Evolutionary conservation across 2,329 filamentous ascomycete species (phyloP), one percentile per base, ranked within the genome.

Genomic region (Colletotrichum orbiculare): DNA sequence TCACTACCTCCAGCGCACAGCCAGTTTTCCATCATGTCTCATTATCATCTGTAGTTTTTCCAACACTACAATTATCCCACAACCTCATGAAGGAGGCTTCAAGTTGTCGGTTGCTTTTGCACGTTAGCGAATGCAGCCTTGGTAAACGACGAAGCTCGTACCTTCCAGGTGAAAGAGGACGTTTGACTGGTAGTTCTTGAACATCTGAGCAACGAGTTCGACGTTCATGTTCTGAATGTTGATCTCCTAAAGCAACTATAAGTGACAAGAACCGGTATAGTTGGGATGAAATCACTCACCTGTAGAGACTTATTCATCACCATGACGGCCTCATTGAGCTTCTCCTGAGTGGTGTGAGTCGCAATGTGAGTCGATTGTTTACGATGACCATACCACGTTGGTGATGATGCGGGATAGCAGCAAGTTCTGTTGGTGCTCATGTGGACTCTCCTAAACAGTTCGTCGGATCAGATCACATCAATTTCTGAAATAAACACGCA

Each of bases 221-320:
- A 97, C 93, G 75, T 99, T 97, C 94, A 98, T 97, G 77, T 98
- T 99, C 73, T 97, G 92, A 60, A 97, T 90, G 74, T 98, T 98
- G 84, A 98, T 97, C 71, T 98, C 95, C 92, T 97, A 71, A 4
- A 17, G 7, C 9, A 10, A 15, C 12, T 9, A 11, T 33, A 33
- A 52, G 37, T 52, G 13, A 57, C 8, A 25, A 37, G 34, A 2
- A 4, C 33, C 6, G 25, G 25, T 10, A 12, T 12, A 8, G 12
- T 12, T 4, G 2, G 9, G 43, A 35, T 2, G 11, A 7, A 17
- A 8, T 2, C 37, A 59, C 64, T 12, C 54, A 94, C 93, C 79
- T 97, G 92, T 1, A 99, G 89, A 54, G 88, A 92, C 78, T 93
- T 97, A 79, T 98, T 99, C 85, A 98, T 87, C 55, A 95, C 89